Conservation (phyloP, 306 rosid species). For the Trifolium subterraneum region DNA sequence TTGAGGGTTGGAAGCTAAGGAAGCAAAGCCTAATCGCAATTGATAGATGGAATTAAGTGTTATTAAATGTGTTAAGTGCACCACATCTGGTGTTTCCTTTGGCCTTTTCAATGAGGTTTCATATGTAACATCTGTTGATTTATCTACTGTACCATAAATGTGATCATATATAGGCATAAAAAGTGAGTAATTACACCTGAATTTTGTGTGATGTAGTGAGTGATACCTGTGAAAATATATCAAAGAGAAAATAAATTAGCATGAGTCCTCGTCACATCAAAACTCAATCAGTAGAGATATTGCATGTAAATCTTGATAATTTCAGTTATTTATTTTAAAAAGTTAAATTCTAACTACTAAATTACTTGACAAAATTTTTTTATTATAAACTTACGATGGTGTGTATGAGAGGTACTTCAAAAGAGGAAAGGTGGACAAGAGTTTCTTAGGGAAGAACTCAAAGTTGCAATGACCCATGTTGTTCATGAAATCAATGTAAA, state of each 20-base stretch:
- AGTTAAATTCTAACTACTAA: no score
- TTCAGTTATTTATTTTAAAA: no score
- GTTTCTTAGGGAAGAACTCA: conserved; percentile 52
- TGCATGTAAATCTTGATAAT: no score
- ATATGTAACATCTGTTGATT: conserved; percentile 46
- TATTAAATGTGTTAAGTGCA: conserved; percentile 69
- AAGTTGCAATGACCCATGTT: conserved; percentile 86
- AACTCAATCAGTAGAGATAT: no score
- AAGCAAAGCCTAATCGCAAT: conserved; percentile 57
- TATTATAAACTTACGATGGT: conserved; percentile 16
- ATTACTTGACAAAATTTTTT: no score
- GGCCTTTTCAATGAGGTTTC: conserved; percentile 47
- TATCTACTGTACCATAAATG: conserved; percentile 63
- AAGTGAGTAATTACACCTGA: conserved; percentile 62
- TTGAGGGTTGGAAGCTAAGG: conserved; percentile 62
- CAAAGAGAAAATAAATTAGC: no score
- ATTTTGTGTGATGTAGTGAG: conserved; percentile 77
- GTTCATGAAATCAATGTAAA: conserved; percentile 72
- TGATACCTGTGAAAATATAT: conserved; percentile 52
- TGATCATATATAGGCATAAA: conserved; percentile 86
- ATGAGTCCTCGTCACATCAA: no score
- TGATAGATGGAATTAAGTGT: conserved; percentile 66
- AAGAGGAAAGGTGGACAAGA: conserved; percentile 55
- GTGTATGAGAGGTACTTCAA: conserved; percentile 67
- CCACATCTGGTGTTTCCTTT: conserved; percentile 51